Conservation (phyloP, 371 early-diverging fungal genomes). For the Choanephora cucurbitarum region DNA sequence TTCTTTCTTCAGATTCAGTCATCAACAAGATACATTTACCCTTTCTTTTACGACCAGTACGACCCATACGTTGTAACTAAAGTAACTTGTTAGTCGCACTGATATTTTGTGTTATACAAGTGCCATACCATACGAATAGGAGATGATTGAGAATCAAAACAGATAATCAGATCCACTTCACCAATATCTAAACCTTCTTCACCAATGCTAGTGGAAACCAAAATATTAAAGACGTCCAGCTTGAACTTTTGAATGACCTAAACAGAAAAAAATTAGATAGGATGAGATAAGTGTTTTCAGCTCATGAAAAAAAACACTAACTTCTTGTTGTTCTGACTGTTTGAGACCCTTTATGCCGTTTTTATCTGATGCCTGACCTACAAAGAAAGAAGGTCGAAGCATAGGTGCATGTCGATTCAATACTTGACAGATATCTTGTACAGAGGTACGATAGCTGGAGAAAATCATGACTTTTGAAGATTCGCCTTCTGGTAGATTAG, state of each 20-base stretch:
- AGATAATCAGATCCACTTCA: conserved; percentile 92
- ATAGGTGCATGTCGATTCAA: conserved; percentile 69
- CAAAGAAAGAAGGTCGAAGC: conserved; percentile 73
- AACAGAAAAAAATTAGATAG: neutral
- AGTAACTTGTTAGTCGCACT: neutral
- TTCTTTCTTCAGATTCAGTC: conserved; percentile 78
- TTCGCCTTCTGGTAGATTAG: conserved; percentile 5
- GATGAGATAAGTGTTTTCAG: too few species aligned
- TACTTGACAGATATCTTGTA: conserved; percentile 78
- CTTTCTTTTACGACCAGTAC: conserved; percentile 90
- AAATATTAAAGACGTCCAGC: conserved; percentile 74
- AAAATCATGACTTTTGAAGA: conserved; percentile 87
- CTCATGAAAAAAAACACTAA: too few species aligned
- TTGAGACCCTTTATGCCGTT: conserved; percentile 68
- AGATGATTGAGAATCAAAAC: conserved; percentile 86
- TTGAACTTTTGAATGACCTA: conserved; percentile 62
- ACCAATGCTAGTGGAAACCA: conserved; percentile 92
- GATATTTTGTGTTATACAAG: too few species aligned
- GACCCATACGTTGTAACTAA: conserved; percentile 92
- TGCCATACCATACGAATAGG: conserved; percentile 74
- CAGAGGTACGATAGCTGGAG: conserved; percentile 84
- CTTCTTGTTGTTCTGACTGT: conserved; percentile 86
- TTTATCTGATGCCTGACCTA: conserved; percentile 78
- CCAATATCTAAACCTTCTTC: conserved; percentile 98
- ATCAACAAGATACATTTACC: conserved; percentile 83